phyloP scores from a whole-genome alignment of 2,329 filamentous ascomycete genomes.

The Venturia aucupariae region DNA sequence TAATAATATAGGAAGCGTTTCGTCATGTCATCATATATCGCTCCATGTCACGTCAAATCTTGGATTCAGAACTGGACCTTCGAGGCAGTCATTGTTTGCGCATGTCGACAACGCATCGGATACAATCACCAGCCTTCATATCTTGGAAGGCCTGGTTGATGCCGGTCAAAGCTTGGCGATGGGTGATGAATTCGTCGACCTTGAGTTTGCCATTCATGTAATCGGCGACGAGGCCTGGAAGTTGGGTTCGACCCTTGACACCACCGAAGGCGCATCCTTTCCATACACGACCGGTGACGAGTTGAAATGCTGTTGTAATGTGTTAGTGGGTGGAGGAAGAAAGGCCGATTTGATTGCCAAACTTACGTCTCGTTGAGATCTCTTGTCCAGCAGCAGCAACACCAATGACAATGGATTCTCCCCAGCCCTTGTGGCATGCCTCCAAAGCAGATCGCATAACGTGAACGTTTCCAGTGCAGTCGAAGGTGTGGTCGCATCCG shows the following conservation, averaged over 20 bases:
- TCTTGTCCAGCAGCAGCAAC: constrained; percentile 94
- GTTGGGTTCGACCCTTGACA: constrained; percentile 92
- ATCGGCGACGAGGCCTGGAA: constrained; percentile 77
- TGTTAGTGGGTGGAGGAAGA: constrained; percentile 7
- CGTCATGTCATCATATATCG: not conserved
- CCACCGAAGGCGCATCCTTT: constrained; percentile 96
- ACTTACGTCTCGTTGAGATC: constrained; percentile 85
- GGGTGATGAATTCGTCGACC: constrained; percentile 99
- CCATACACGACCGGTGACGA: constrained; percentile 96
- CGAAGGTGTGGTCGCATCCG: constrained; percentile 97
- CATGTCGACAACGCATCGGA: constrained; percentile 81
- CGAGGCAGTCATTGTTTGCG: constrained; percentile 17
- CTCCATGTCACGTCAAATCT: not conserved
- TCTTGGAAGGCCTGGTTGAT: constrained; percentile 87
- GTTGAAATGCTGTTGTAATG: constrained; percentile 69
- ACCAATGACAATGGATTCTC: constrained; percentile 94
- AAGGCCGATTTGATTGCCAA: not conserved
- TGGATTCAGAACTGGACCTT: not conserved
- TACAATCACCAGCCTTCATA: constrained; percentile 96
- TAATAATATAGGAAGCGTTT: not conserved
- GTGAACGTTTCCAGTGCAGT: constrained; percentile 94
- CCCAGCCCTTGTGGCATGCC: constrained; percentile 99
- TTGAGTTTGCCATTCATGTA: constrained; percentile 86
- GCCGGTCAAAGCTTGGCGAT: constrained; percentile 69
- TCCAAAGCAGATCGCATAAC: constrained; percentile 95